Conservation (phyloP, 2,329 filamentous ascomycete species). For the Xylaria sp. region DNA sequence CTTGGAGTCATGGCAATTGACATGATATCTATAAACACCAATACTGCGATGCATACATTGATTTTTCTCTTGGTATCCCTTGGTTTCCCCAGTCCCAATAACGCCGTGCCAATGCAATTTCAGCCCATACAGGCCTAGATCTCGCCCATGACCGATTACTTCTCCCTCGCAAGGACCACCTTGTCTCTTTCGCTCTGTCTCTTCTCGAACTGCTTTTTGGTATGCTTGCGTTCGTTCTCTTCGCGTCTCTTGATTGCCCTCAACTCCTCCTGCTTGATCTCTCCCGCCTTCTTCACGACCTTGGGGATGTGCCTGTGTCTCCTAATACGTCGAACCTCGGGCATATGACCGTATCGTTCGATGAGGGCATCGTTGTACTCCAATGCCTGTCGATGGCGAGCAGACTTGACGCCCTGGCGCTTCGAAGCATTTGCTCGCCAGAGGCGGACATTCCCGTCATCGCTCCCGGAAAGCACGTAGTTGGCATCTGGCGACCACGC, state of each 20-base stretch:
- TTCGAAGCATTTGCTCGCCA: conserved; percentile 89
- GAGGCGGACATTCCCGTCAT: conserved; percentile 84
- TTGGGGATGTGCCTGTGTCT: conserved; percentile 91
- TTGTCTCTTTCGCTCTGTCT: conserved; percentile 86
- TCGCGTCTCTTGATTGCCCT: conserved; percentile 86
- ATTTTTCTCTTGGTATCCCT: conserved; percentile 33
- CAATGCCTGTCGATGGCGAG: conserved; percentile 82
- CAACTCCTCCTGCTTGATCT: conserved; percentile 93
- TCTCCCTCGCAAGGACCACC: conserved; percentile 76
- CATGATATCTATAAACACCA: conserved; percentile 4
- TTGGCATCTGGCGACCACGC: conserved; percentile 88
- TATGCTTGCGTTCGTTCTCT: conserved; percentile 93
- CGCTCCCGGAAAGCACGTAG: conserved; percentile 78
- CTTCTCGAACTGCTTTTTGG: conserved; percentile 78
- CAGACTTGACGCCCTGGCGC: conserved; percentile 82
- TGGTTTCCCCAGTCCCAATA: conserved; percentile 30
- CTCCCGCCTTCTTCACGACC: conserved; percentile 91
- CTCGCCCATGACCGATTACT: conserved; percentile 44
- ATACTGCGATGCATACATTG: conserved; percentile 15
- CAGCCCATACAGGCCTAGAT: conserved; percentile 1
- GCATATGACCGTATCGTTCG: conserved; percentile 90
- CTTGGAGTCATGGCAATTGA: not conserved
- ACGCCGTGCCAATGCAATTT: conserved; percentile 37
- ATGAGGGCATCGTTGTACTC: conserved; percentile 90
- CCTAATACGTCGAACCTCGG: conserved; percentile 88